Evolutionary conservation across 345 rosid species (phyloP), one percentile per base, ranked within the genome.

Genomic region (Moringa oleifera): DNA sequence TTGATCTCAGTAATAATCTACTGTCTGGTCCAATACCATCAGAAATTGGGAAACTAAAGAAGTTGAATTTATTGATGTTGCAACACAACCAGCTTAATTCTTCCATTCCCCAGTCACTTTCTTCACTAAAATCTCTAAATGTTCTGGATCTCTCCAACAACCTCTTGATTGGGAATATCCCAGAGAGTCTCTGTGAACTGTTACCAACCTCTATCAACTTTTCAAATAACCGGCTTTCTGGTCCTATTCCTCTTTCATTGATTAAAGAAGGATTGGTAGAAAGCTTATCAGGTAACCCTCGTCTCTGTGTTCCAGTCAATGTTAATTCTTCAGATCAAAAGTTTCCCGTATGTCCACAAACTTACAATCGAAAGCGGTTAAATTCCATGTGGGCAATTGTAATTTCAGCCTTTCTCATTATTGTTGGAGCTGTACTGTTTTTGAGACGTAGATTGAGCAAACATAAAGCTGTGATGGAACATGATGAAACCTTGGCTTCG

Each of bases 141-240:
- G 90, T 93, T 65, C 96, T 93, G 50, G 98, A 93, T 69, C 83
- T 93, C 20, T 87, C 98, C 28, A 72, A 74, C 75, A 93, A 93
- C 64, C 78, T 50, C 51, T 77, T 89, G 63, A 83, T 88, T 0
- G 97, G 98, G 45, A 71, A 63, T 28, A 86, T 90, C 71, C 97
- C 98, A 4, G 84, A 85, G 50, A 64, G 82, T 61, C 82, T 93
- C 25, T 54, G 77, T 4, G 81, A 78, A 22, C 59, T 93, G 75
- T 70, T 84, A 70, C 93, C 94, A 5, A 93, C 83, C 62, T 87
- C 94, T 12, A 76, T 90, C 60, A 84, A 87, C 71, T 87, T 90
- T 67, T 76, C 97, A 17, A 84, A 80, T 79, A 93, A 93, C 71
- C 70, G 55, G 22, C 94, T 93, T 31, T 87, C 93, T 5, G 98